These are phyloP conservation scores for Crassisporium funariophilum DNA, from an alignment of 768 basidiomycete genomes.

Conservation along the genomic window DNA sequence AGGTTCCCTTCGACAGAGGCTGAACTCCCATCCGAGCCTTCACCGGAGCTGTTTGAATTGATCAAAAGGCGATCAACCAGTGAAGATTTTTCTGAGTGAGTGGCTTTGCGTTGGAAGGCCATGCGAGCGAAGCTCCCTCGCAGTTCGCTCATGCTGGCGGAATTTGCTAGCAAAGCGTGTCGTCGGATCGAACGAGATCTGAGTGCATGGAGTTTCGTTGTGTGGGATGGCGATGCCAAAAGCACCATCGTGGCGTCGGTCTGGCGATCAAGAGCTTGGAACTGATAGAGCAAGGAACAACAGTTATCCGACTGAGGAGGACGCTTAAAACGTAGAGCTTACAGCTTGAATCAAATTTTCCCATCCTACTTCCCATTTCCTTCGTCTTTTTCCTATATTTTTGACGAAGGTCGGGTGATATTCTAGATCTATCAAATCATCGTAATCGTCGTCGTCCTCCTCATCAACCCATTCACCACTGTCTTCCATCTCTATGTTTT, in stretches of 20 bases:
- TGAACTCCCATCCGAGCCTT: slow-evolving; percentile 57
- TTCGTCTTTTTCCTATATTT: slow-evolving; percentile 65
- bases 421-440: slow-evolving; percentile 74
- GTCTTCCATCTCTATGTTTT: slow-evolving; percentile 35
- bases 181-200: slow-evolving; percentile 73
- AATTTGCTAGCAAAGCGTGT: slow-evolving; percentile 45
- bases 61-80: slow-evolving; percentile 52
- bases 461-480: slow-evolving; percentile 73
- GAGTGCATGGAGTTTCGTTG: slow-evolving; percentile 62
- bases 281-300: slow-evolving; percentile 40
- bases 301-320: not conserved
- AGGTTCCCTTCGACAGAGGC: slow-evolving; percentile 65
- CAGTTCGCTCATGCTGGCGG: slow-evolving; percentile 52
- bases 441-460: slow-evolving; percentile 68
- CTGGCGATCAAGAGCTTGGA: slow-evolving; percentile 77
- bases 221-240: slow-evolving; percentile 74
- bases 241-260: slow-evolving; percentile 80
- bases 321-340: slow-evolving; percentile 20
- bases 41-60: slow-evolving; percentile 44
- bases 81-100: slow-evolving; percentile 45
- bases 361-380: slow-evolving; percentile 78
- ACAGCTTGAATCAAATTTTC: slow-evolving; percentile 75
- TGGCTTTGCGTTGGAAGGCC: slow-evolving; percentile 52
- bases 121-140: slow-evolving; percentile 62
- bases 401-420: slow-evolving; percentile 73